Base-by-base conservation (phyloP, 2,329 filamentous ascomycete species). In the Ophiostoma himal-ulmi region DNA sequence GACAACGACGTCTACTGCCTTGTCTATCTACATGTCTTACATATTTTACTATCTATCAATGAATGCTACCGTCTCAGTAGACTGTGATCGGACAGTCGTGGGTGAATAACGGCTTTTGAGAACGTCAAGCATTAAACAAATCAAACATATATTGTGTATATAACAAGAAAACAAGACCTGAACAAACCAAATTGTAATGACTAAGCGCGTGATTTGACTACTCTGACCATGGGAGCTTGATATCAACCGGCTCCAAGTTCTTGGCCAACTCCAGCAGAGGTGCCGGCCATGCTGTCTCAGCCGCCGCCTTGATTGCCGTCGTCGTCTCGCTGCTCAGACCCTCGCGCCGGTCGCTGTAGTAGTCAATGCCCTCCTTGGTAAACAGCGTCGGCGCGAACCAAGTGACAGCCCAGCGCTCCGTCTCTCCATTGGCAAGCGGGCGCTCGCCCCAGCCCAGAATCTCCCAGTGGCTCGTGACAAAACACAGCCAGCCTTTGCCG, bases 311-410 rank as follows among this genome's bases (percentile, higher is more conserved):
- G 22, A 75, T 60, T 30, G 71, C 71, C 0, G 68, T 69, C 7
- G 65, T 67, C 69, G 88, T 86, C 76, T 81, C 84, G 70, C 84
- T 80, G 70, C 83, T 84, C 73, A 92, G 73, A 0, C 91, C 90
- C 73, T 84, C 85, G 68, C 80, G 83, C 20, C 84, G 82, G 74
- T 90, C 84, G 65, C 87, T 88, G 78, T 94, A 95, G 11, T 96
- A 79, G 79, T 96, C 93, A 39, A 96, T 76, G 0, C 93, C 93
- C 70, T 92, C 91, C 73, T 90, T 90, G 7, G 92, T 95, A 75
- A 96, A 96, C 64, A 94, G 75, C 34, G 91, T 96, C 76, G 91
- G 89, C 73, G 89, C 89, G 78, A 96, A 96, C 84, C 90, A 94
- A 5, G 91, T 96, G 17, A 96, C 91, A 1, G 86, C 88, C 91